Base-by-base conservation (phyloP, 495 filamentous ascomycete species). In the Amphirosellinia nigrospora region DNA sequence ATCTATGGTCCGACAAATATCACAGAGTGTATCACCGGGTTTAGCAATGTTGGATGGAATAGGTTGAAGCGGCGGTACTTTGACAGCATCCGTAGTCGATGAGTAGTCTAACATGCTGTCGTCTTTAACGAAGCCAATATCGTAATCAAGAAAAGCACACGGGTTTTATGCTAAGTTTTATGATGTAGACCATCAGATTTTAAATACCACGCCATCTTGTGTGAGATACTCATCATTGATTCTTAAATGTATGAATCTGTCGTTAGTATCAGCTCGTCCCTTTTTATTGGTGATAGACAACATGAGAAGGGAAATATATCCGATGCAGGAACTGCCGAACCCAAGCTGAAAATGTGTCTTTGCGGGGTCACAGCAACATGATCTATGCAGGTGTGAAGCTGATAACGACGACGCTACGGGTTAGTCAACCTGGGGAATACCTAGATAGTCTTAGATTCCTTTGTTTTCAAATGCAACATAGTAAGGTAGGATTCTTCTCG, bases 321-420 rank as follows among this genome's bases (percentile, higher is more conserved):
- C 56, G 56, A 60, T n/a, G 32, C 56, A 39, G n/a, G 10, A n/a
- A 23, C 19, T 23, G 56, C 9, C n/a, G 39, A 39, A 5, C 56
- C 4, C 56, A 13, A 60, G 56, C 56, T 60, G 56, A 60, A 60
- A 21, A 60, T 39, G 34, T 60, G 26, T 21, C 28, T 60, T 39
- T 60, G 56, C 32, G 56, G 56, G 56, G 56, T 38, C 34, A 26
- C 4, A 39, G n/a, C 6, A 61, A 36, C 34, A 50, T 50, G 46
- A 19, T 11, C 28, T 8, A 38, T 38, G 34, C 30, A 61, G 36
- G 11, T 53, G 50, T 53, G 50, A 53, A 53, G 23, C 26, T 30
- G 50, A 53, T 30, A 30, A 2, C 50, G 5, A 7, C 16, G 16
- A 2, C 50, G 5, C 2, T 19, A 30, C 26, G 48, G 23, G 21